phyloP scores from a whole-genome alignment of 2,329 filamentous ascomycete species.

The Domatiomyces globalis region DNA sequence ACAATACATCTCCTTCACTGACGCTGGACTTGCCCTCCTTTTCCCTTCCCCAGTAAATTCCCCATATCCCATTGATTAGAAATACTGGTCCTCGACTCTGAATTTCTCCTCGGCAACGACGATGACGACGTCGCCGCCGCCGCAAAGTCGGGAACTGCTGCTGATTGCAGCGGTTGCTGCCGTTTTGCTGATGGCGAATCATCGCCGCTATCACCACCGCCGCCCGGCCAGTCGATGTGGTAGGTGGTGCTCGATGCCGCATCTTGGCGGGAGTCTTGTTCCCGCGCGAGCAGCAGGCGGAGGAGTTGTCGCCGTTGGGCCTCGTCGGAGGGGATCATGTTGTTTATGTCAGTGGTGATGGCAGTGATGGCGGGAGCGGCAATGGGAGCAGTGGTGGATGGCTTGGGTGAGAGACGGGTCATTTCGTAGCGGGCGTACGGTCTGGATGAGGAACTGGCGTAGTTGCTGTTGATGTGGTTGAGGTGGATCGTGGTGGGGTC shows the following conservation, averaged over 20 bases:
- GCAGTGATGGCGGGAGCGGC: not conserved
- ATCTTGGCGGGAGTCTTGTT: conserved; percentile 1
- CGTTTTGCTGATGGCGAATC: not conserved
- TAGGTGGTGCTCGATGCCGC: not conserved
- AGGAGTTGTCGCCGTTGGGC: conserved; percentile 27
- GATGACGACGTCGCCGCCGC: not conserved
- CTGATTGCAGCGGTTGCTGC: not conserved
- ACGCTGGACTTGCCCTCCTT: not conserved
- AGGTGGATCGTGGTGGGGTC: not conserved
- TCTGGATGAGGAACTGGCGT: not conserved
- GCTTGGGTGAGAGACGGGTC: not conserved
- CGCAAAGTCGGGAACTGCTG: not conserved
- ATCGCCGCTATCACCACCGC: not conserved
- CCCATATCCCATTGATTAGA: not conserved
- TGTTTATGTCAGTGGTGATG: not conserved
- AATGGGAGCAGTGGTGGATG: not conserved
- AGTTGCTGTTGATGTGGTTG: not conserved
- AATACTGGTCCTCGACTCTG: not conserved
- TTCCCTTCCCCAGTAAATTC: not conserved
- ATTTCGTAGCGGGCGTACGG: not conserved
- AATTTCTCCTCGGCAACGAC: not conserved
- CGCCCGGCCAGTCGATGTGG: not conserved
- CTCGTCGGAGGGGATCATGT: conserved; percentile 23
- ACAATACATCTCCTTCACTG: no score
- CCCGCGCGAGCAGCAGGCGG: conserved; percentile 23